phyloP scores from a whole-genome alignment of 1,284 basidiomycete species.

The Rhodotorula sp. region DNA sequence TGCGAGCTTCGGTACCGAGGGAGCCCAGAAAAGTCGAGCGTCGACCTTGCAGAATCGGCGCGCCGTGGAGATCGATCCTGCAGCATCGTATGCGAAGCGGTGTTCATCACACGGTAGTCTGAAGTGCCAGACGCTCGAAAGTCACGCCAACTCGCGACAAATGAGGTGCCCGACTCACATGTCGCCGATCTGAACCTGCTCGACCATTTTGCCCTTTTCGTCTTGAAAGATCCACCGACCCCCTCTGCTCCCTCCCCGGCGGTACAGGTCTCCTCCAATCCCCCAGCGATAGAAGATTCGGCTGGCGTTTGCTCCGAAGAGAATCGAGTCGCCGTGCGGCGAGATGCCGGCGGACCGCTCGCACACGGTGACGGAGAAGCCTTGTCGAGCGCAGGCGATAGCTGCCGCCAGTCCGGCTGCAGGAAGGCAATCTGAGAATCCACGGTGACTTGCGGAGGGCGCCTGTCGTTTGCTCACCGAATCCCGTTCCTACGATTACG shows the following conservation, averaged over 20 bases:
- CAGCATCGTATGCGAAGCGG: too few species aligned
- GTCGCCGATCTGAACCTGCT: constrained; percentile 1
- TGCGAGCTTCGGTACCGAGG: constrained; percentile 34
- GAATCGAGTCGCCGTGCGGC: constrained; percentile 27
- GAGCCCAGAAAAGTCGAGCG: constrained; percentile 34
- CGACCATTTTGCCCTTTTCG: background rate
- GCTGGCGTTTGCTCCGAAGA: constrained; percentile 20
- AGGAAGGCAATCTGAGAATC: too few species aligned
- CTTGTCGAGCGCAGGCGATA: constrained; percentile 33
- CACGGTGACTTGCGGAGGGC: too few species aligned
- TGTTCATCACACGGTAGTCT: too few species aligned
- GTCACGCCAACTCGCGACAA: background rate
- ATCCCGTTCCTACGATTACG: constrained; percentile 21
- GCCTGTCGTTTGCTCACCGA: constrained; percentile 8
- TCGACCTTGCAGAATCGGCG: constrained; percentile 37
- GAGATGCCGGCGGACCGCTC: constrained; percentile 21
- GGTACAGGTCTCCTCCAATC: constrained; percentile 21
- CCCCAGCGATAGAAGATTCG: constrained; percentile 25
- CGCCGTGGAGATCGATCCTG: constrained; percentile 13
- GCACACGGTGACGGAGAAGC: constrained; percentile 25
- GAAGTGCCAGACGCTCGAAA: background rate
- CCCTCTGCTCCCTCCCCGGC: background rate
- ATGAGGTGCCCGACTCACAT: constrained; percentile 11
- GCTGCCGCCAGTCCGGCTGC: constrained; percentile 28
- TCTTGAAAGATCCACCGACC: constrained; percentile 24